A percentile compares a stretch with the other conserved stretches of the same genome.
phyloP scores from a whole-genome alignment of 306 rosid genomes.

The Mimosa bimucronata region DNA sequence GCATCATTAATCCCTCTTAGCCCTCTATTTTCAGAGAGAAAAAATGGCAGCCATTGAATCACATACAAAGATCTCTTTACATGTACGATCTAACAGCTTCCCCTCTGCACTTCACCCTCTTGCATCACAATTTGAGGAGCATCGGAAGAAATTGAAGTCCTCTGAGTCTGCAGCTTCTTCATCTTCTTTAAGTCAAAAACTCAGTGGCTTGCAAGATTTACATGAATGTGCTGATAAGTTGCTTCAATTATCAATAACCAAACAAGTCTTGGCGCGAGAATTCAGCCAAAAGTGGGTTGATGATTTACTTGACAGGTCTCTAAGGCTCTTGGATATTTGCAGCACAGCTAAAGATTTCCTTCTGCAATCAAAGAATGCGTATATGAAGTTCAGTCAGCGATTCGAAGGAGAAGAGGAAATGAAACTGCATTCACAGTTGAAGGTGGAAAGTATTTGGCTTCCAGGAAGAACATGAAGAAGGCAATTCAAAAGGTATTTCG shows the following conservation, averaged over 20 bases:
- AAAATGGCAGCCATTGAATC: constrained; percentile 39
- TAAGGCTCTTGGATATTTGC: background rate
- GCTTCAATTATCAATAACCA: background rate
- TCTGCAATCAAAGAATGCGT: background rate
- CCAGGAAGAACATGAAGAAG: background rate
- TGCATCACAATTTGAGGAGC: background rate
- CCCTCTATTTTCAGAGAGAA: background rate
- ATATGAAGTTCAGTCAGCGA: background rate
- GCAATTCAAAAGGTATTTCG: background rate
- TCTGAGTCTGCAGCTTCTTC: constrained; percentile 25
- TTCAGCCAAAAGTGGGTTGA: background rate
- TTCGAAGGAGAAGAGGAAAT: background rate
- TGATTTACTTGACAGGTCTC: background rate
- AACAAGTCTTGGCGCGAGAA: background rate
- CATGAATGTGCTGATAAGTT: background rate
- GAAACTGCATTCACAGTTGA: background rate
- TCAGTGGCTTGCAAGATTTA: constrained; percentile 28
- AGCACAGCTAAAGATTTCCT: background rate
- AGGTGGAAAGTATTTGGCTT: background rate
- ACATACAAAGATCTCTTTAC: constrained; percentile 36
- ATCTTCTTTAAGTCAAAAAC: constrained; percentile 12
- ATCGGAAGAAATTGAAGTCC: background rate
- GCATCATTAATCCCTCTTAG: constrained; percentile 21
- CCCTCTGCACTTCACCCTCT: constrained; percentile 33
- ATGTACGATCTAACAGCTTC: constrained; percentile 43